Conservation (phyloP, 176 grass and related monocot species). For the Musa acuminata region DNA sequence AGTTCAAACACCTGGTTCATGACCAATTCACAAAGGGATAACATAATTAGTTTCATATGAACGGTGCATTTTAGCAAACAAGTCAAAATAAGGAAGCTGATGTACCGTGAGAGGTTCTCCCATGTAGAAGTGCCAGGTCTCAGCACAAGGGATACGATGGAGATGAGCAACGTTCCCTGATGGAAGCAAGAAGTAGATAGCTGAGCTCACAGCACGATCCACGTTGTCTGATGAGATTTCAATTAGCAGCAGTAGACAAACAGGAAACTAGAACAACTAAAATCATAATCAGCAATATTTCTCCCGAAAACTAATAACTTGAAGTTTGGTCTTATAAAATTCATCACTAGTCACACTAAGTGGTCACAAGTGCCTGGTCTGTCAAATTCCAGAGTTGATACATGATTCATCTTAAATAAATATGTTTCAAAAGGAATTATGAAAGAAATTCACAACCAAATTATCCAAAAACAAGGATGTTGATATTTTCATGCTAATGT, state of each 20-base stretch:
- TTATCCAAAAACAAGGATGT: no score
- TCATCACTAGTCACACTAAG: background rate
- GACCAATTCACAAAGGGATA: background rate
- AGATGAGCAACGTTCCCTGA: slow-evolving; percentile 45
- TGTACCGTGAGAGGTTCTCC: slow-evolving; percentile 78
- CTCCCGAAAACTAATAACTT: background rate
- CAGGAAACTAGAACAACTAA: background rate
- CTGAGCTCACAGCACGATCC: slow-evolving; percentile 49
- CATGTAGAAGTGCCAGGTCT: slow-evolving; percentile 79
- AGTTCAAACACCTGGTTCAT: slow-evolving; percentile 52
- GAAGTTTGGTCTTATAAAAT: background rate
- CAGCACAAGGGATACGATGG: slow-evolving; percentile 77
- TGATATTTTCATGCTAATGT: no score
- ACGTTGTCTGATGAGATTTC: slow-evolving; percentile 54
- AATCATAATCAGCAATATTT: background rate
- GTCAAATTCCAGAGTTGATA: background rate
- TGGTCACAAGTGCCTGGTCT: background rate
- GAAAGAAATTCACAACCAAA: no score
- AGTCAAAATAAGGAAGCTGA: slow-evolving; percentile 6
- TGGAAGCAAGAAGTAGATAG: slow-evolving; percentile 81
- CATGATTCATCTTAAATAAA: background rate
- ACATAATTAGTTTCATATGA: background rate
- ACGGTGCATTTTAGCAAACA: slow-evolving; percentile 9
- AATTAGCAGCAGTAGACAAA: background rate
- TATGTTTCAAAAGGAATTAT: no score